Evolutionary conservation across 1,284 basidiomycete species (phyloP), one percentile per base, ranked within the genome.

Genomic region (Ceratobasidium sp.): DNA sequence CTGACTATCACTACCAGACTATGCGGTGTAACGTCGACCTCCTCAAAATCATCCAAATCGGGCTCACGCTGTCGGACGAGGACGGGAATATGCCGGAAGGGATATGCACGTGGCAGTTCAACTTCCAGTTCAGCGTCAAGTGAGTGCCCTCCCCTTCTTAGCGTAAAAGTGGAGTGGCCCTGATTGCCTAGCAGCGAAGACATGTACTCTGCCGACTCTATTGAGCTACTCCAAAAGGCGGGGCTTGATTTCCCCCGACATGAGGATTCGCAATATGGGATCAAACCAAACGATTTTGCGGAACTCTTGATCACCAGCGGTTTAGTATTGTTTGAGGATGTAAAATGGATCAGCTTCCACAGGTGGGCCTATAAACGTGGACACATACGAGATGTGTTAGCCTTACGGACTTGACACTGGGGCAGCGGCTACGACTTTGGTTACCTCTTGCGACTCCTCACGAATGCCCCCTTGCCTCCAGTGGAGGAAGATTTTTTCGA

Each of bases 21-120:
- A 96, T 99, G 91, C 90, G 97, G 77, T 96, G 94, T 84, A 99
- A 99, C 82, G 98, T 99, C 80, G 97, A 99, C 86, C 86, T 99
- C 73, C 88, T 99, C 79, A 96, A 95, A 84, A 95, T 98, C 83
- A 98, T 99, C 74, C 97, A 99, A 84, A 90, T 99, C 74, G 97
- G 97, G 8, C 88, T 99, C 78, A 98, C 97, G 1, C 85, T 99
- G 48, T 92, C 94, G 65, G 96, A 99, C 81, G 95, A 95, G 82
- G 89, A 98, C 39, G 97, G 97, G 7, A 91, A 96, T 80, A 89
- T 91, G 75, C 94, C 96, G 9, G 89, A 90, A 76, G 95, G 96
- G 69, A 89, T 92, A 63, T 93, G 93, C 66, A 98, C 96, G 41
- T 99, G 97, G 97, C 98, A 99, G 83, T 99, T 99, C 86, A 99